A percentile compares a stretch with the other conserved stretches of the same genome.
Conservation (phyloP, 1,139 yeast genomes). For the Ogataea hybrid region DNA sequence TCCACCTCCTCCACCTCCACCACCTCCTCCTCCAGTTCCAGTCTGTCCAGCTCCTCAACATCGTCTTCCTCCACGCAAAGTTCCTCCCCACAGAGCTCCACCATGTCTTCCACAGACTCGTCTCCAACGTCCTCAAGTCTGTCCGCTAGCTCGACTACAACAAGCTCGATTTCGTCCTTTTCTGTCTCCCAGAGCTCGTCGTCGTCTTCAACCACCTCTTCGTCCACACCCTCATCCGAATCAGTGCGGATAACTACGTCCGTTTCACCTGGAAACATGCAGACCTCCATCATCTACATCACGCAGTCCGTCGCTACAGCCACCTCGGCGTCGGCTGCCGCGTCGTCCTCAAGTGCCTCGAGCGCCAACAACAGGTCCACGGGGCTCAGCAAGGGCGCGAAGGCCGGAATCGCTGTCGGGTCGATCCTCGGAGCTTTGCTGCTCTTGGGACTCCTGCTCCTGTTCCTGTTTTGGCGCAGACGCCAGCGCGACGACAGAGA, state of each 20-base stretch:
- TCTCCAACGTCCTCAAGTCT: constrained; percentile 2
- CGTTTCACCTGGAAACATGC: constrained; percentile 27
- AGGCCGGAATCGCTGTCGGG: constrained; percentile 74
- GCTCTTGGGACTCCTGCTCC: constrained; percentile 35
- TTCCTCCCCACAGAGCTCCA: constrained; percentile 20
- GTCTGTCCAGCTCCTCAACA: background rate
- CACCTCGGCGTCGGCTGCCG: constrained; percentile 21
- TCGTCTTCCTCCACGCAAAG: constrained; percentile 16
- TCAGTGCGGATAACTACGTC: constrained; percentile 29
- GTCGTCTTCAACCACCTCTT: constrained; percentile 23
- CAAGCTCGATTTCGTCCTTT: constrained; percentile 2
- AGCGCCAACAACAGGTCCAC: constrained; percentile 13
- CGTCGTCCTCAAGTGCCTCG: constrained; percentile 24
- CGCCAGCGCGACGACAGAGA: constrained; percentile 37
- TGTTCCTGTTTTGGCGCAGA: constrained; percentile 46
- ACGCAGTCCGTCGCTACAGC: constrained; percentile 23
- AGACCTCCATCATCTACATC: constrained; percentile 15
- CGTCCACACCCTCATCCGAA: constrained; percentile 20
- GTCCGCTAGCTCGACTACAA: constrained; percentile 1
- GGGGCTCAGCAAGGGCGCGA: constrained; percentile 46
- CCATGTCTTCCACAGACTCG: constrained; percentile 21
- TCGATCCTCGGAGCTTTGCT: constrained; percentile 49
- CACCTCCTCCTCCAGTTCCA: constrained; percentile 1
- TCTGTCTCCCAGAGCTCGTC: constrained; percentile 15
- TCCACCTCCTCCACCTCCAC: background rate